Base-by-base conservation (phyloP, 257 asterid genomes). In the Marsdenia floribunda region DNA sequence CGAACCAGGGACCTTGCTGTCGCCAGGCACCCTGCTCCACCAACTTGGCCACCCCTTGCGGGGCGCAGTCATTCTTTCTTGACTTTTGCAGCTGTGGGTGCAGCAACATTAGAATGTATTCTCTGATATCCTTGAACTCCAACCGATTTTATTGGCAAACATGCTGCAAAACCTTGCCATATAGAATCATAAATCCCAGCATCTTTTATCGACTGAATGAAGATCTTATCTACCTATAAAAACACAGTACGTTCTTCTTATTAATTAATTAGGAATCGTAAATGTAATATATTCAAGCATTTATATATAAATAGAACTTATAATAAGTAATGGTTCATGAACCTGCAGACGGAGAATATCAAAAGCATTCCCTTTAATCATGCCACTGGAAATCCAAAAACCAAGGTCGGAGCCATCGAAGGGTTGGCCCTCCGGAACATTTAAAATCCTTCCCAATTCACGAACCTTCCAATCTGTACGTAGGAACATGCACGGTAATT, bases 121-220 rank as follows among this genome's bases (percentile, higher is more conserved):
- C 99, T 98, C 87, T 95, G 98, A 83, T 92, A 97, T 21, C 99
- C 99, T 0, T n/a, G n/a, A n/a, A n/a, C n/a, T n/a, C n/a, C n/a
- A n/a, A n/a, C n/a, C n/a, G 98, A 89, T 73, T 82, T 79, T 42
- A 92, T 91, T 1, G 96, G 96, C 92, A 92, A 78, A 86, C 89
- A 88, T 22, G 90, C 97, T 59, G 98, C 96, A 80, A 90, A 92
- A 63, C 97, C 97, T 89, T 95, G 98, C 99, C 99, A 95, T 40
- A 95, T 90, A 38, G 79, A 66, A 77, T 95, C 97, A 69, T 95
- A 92, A 69, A 95, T 85, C 75, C 96, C 94, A 65, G 96, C 98
- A 79, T 92, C 96, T 82, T 81, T 88, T 72, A 95, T 92, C 3
- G 98, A 78, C 84, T 92, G 97, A 77, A 95, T 89, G 86, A 95